Evolutionary conservation across 2,329 filamentous ascomycete species (phyloP), one percentile per base, ranked within the genome.

Genomic region (Ceratocystis cubensis): DNA sequence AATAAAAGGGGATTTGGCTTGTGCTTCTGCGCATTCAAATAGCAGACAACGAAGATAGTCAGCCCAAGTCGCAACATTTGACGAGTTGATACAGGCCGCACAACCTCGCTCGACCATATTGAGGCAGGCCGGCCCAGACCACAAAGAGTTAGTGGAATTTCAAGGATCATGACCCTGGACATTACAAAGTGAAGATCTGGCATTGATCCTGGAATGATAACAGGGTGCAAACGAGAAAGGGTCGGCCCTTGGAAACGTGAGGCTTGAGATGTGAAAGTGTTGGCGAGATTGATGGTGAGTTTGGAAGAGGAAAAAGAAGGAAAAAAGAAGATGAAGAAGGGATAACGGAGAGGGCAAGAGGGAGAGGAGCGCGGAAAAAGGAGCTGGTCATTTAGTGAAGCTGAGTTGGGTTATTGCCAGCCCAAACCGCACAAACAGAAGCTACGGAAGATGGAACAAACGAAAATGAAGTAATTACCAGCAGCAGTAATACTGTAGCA

Each of bases 201-300:
- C 46, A 48, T 30, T 63, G 41, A 33, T 33, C 44, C 61, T 48
- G 61, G 61, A 41, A 50, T 63, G 41, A 28, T 45, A 28, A 30
- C 61, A 63, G 61, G 61, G 61, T 48, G 30, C 44, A 63, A 63
- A 63, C 61, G 33, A 63, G 61, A 63, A 41, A 46, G 61, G 46
- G 44, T 20, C 44, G 30, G 61, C 33, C 44, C 61, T 50, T 50
- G 25, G 45, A 63, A 63, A 50, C 61, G 46, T 48, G 22, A 63
- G 44, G 56, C 56, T 59, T 59, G 56, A 37, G 17, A 33, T n/a
- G 17, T 59, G 53, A 57, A 59, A 8, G 56, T 59, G 56, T 37
- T 50, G 61, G 46, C 61, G 28, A 63, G 61, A 63, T 50, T 41
- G 45, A 50, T 63, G 13, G 61, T 22, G 13, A 33, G 17, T 25